Evolutionary conservation across 306 rosid species (phyloP).

Genomic region (Quercus cerris): DNA sequence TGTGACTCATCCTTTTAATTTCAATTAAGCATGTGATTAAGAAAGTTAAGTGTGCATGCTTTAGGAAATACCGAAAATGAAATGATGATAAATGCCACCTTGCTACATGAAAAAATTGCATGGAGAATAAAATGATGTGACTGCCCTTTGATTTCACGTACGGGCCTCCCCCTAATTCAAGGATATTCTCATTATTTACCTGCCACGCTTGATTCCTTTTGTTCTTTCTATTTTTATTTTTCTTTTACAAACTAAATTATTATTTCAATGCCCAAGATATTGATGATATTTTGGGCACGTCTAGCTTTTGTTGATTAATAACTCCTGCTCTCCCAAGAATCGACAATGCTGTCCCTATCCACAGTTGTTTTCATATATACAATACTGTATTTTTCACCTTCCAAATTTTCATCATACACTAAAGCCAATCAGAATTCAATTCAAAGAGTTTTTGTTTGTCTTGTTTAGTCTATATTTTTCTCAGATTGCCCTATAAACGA

Average conservation of each 20-base stretch:
- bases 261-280: conserved; percentile 43
- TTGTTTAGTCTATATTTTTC: conserved; percentile 24
- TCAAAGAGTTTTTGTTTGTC: not conserved
- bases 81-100: conserved; percentile 68
- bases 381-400: conserved; percentile 19
- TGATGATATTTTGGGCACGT: conserved; percentile 66
- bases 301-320: conserved; percentile 25
- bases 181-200: conserved; percentile 76
- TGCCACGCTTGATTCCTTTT: conserved; percentile 73
- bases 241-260: conserved; percentile 34
- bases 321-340: conserved; percentile 39
- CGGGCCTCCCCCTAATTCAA: conserved; percentile 61
- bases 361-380: conserved; percentile 14
- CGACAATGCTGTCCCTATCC: conserved; percentile 50
- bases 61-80: conserved; percentile 28
- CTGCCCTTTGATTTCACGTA: conserved; percentile 53
- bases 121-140: conserved; percentile 60
- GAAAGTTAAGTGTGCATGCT: conserved; percentile 40
- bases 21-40: conserved; percentile 30
- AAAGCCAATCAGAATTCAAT: not conserved
- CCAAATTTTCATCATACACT: not conserved
- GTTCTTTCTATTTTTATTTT: conserved; percentile 18
- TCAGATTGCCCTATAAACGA: conserved; percentile 31
- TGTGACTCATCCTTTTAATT: conserved; percentile 10
- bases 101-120: conserved; percentile 56